Evolutionary conservation across 2,329 filamentous ascomycete genomes (phyloP).

Genomic region (Coniella lustricola): DNA sequence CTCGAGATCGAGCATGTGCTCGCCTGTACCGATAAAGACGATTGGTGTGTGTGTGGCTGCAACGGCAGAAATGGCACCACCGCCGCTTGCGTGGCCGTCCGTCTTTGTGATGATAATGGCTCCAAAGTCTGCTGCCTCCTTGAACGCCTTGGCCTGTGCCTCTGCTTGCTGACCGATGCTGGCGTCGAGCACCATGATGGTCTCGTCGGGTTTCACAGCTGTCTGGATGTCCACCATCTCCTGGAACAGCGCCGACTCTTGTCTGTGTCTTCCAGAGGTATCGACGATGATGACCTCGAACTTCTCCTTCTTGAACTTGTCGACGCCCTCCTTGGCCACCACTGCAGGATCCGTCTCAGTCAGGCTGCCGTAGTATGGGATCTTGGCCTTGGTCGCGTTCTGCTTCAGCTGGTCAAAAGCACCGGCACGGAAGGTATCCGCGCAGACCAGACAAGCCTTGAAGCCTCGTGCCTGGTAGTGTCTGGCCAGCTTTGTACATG

Average conservation of each 20-base stretch:
- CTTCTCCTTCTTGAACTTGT: slow-evolving; percentile 97
- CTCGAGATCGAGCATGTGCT: slow-evolving; percentile 94
- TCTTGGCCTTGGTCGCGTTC: slow-evolving; percentile 98
- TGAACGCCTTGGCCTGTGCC: slow-evolving; percentile 91
- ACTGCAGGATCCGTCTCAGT: slow-evolving; percentile 94
- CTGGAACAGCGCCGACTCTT: slow-evolving; percentile 90
- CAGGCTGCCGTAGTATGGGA: slow-evolving; percentile 94
- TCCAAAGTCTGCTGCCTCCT: slow-evolving; percentile 92
- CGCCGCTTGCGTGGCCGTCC: slow-evolving; percentile 88
- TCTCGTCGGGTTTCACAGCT: slow-evolving; percentile 88
- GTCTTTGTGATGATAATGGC: slow-evolving; percentile 99
- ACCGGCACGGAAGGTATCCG: slow-evolving; percentile 96
- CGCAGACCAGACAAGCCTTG: slow-evolving; percentile 88
- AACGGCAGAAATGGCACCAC: slow-evolving; percentile 95
- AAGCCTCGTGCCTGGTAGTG: slow-evolving; percentile 94
- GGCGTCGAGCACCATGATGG: slow-evolving; percentile 95
- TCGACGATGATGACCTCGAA: slow-evolving; percentile 99
- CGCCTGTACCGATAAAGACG: slow-evolving; percentile 94
- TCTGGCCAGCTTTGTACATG: slow-evolving; percentile 91
- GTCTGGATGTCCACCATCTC: slow-evolving; percentile 97
- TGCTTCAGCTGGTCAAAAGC: slow-evolving; percentile 98
- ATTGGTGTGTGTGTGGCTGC: slow-evolving; percentile 95
- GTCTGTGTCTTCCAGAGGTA: slow-evolving; percentile 88
- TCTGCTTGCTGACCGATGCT: slow-evolving; percentile 96
- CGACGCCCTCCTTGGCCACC: slow-evolving; percentile 90